These are phyloP conservation scores for Kodamaea derodonti DNA, from an alignment of 1,139 yeast genomes.

Conservation along the genomic window DNA sequence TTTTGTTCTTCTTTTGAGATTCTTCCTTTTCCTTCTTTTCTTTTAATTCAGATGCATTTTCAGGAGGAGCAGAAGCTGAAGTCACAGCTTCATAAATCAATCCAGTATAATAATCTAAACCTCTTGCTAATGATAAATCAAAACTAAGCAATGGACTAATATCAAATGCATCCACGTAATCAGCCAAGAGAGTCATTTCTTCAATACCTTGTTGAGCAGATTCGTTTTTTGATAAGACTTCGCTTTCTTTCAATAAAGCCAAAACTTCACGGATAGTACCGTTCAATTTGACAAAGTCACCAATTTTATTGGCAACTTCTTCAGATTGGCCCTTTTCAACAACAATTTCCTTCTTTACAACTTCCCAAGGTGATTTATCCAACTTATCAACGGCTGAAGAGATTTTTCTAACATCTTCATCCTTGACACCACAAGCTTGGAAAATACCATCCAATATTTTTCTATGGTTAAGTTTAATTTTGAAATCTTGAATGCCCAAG, in stretches of 20 bases:
- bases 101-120: slow-evolving; percentile 96
- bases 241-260: slow-evolving; percentile 51
- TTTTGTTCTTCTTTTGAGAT: slow-evolving; percentile 36
- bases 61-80: slow-evolving; percentile 90
- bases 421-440: slow-evolving; percentile 90
- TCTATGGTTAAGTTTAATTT: slow-evolving; percentile 89
- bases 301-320: slow-evolving; percentile 88
- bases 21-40: slow-evolving; percentile 42
- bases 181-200: slow-evolving; percentile 73
- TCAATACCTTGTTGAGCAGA: slow-evolving; percentile 76
- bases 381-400: slow-evolving; percentile 95
- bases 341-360: slow-evolving; percentile 85
- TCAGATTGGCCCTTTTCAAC: slow-evolving; percentile 87
- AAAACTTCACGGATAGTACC: slow-evolving; percentile 75
- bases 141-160: slow-evolving; percentile 66
- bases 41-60: slow-evolving; percentile 64
- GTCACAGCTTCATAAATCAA: slow-evolving; percentile 95
- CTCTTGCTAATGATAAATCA: slow-evolving; percentile 93
- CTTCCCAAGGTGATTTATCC: slow-evolving; percentile 95
- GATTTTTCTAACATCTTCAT: slow-evolving; percentile 88
- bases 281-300: slow-evolving; percentile 80
- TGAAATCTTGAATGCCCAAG: slow-evolving; percentile 83
- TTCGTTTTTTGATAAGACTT: slow-evolving; percentile 55
- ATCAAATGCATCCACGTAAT: slow-evolving; percentile 76
- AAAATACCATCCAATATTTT: slow-evolving; percentile 94